Evolutionary conservation across 805 yeast genomes (phyloP).

Genomic region (Saturnispora ahearnii): DNA sequence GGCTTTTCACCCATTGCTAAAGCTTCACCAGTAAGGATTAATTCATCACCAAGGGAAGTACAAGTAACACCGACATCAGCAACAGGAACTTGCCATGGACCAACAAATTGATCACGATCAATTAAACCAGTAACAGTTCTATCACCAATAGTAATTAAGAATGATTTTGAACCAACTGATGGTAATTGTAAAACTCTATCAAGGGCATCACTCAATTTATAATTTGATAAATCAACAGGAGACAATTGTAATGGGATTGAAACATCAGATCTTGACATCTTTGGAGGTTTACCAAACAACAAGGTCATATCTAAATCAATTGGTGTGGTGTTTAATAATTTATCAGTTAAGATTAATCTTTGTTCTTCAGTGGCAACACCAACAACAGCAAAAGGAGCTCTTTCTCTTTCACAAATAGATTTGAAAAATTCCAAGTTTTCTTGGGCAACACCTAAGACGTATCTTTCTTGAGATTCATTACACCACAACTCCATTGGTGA

Average conservation of each 20-base stretch:
- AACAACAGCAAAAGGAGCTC: conserved; percentile 93
- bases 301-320: conserved; percentile 94
- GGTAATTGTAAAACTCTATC: conserved; percentile 82
- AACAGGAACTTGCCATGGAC: conserved; percentile 99
- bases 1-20: conserved; percentile 98
- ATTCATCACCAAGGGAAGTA: conserved; percentile 71
- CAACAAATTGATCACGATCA: conserved; percentile 97
- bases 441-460: conserved; percentile 85
- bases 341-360: conserved; percentile 73
- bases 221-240: conserved; percentile 27
- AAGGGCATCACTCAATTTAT: conserved; percentile 53
- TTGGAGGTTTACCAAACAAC: conserved; percentile 94
- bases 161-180: conserved; percentile 89
- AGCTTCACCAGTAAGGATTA: conserved; percentile 86
- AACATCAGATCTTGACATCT: conserved; percentile 69
- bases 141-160: conserved; percentile 96
- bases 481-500: conserved; percentile 99
- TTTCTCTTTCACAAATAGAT: conserved; percentile 83
- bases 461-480: conserved; percentile 98
- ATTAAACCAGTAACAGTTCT: conserved; percentile 95
- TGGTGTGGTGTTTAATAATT: conserved; percentile 69
- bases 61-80: conserved; percentile 97
- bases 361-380: conserved; percentile 89
- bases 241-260: conserved; percentile 50
- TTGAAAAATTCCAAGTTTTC: conserved; percentile 64